Evolutionary conservation across 164 flowering plant species (phyloP).

Genomic region (Annona cherimola): DNA sequence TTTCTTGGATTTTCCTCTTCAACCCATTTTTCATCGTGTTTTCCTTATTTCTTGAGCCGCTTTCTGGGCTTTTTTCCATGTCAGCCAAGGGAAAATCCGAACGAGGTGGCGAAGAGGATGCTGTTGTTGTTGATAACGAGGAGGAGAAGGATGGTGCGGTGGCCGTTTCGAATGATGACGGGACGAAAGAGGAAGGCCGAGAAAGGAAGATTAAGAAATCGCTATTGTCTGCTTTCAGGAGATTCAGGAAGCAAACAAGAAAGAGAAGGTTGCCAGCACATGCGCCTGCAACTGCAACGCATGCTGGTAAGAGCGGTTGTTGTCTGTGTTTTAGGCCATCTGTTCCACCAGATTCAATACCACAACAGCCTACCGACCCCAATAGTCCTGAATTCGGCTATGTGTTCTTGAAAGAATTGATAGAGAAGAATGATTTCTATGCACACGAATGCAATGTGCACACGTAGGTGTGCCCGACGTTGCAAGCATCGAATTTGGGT

Average conservation of each 20-base stretch:
- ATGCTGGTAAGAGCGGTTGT: constrained; percentile 8
- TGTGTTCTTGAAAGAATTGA: constrained; percentile 36
- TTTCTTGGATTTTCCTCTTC: neutral
- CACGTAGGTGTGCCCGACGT: constrained; percentile 10
- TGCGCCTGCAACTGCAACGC: neutral
- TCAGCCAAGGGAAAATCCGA: constrained; percentile 14
- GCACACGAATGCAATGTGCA: constrained; percentile 60
- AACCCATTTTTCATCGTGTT: neutral
- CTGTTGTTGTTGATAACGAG: neutral
- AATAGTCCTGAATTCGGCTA: constrained; percentile 32
- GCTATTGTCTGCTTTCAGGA: constrained; percentile 16
- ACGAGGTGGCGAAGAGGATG: constrained; percentile 7
- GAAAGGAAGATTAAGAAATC: constrained; percentile 16
- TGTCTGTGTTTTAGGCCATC: constrained; percentile 24
- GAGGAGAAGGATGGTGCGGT: constrained; percentile 4
- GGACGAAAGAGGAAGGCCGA: constrained; percentile 10
- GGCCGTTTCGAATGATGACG: neutral
- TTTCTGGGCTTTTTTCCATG: neutral
- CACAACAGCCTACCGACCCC: constrained; percentile 41
- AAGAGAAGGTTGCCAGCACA: neutral
- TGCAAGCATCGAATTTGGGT: neutral
- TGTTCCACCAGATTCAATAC: constrained; percentile 15
- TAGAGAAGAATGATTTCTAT: constrained; percentile 66
- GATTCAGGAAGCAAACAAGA: constrained; percentile 10
- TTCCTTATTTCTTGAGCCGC: neutral